These are phyloP conservation scores for Fusarium papillatum DNA, from an alignment of 2,329 filamentous ascomycete genomes.

Conservation along the genomic window DNA sequence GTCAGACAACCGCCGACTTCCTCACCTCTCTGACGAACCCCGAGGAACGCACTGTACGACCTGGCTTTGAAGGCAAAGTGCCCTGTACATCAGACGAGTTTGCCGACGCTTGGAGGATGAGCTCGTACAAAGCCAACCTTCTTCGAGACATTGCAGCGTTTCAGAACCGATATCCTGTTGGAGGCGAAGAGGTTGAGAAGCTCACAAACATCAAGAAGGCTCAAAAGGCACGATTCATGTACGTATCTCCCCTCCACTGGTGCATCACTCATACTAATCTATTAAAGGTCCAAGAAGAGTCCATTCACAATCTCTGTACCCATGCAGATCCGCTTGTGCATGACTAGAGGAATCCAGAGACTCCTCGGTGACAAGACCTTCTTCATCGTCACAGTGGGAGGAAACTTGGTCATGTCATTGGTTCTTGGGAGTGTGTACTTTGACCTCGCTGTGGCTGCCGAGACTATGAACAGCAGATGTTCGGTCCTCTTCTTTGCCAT, in stretches of 20 bases:
- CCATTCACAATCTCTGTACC: conserved; percentile 61
- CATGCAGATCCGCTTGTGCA: conserved; percentile 59
- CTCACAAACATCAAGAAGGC: conserved; percentile 18
- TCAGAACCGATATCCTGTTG: conserved; percentile 28
- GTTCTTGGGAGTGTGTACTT: conserved; percentile 2
- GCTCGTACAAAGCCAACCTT: conserved; percentile 40
- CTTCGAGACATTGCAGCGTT: not conserved
- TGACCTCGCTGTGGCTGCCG: not conserved
- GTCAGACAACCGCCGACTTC: conserved; percentile 79
- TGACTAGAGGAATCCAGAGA: conserved; percentile 43
- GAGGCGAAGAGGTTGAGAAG: conserved; percentile 21
- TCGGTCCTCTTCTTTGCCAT: conserved; percentile 22
- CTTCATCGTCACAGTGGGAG: conserved; percentile 17
- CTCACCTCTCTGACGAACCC: conserved; percentile 65
- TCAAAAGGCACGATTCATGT: conserved; percentile 31
- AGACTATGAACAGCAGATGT: not conserved
- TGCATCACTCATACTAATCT: not conserved
- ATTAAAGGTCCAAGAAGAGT: conserved; percentile 25
- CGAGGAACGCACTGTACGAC: conserved; percentile 47
- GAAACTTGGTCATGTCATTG: conserved; percentile 3
- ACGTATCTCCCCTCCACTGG: not conserved
- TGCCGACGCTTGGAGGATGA: conserved; percentile 48
- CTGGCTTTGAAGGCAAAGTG: conserved; percentile 47
- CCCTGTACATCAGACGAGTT: conserved; percentile 52
- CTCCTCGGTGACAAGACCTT: conserved; percentile 36